phyloP scores from a whole-genome alignment of 805 yeast species.

The Starmerella vitae region DNA sequence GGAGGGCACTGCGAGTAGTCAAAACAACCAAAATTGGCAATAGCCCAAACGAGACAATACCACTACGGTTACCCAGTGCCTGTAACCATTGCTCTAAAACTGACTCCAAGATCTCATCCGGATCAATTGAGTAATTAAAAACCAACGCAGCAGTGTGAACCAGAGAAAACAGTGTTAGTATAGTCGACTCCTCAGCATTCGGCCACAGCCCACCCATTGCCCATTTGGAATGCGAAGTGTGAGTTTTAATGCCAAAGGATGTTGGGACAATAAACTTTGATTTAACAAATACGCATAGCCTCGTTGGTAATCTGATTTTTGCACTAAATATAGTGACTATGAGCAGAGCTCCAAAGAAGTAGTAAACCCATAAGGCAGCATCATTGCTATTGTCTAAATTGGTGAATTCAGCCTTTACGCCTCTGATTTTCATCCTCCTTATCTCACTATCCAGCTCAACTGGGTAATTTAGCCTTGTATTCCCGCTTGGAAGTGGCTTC shows the following conservation, averaged over 20 bases:
- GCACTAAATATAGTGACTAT: not conserved
- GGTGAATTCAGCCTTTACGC: constrained; percentile 11
- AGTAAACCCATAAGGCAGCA: constrained; percentile 10
- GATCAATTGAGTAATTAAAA: constrained; percentile 9
- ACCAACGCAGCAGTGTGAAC: constrained; percentile 8
- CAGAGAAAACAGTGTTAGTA: constrained; percentile 6
- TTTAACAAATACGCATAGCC: not conserved
- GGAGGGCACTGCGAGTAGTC: constrained; percentile 8
- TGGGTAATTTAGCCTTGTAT: constrained; percentile 1
- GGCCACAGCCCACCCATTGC: constrained; percentile 14
- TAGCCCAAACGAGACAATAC: constrained; percentile 13
- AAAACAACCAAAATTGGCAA: constrained; percentile 9
- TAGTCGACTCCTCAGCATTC: constrained; percentile 1
- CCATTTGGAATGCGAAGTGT: constrained; percentile 4
- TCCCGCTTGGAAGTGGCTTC: not conserved
- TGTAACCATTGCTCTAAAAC: constrained; percentile 6
- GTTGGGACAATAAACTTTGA: constrained; percentile 6
- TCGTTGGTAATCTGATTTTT: not conserved
- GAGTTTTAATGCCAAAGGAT: constrained; percentile 3
- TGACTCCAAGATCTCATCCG: constrained; percentile 8
- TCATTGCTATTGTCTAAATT: constrained; percentile 12
- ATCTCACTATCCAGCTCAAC: constrained; percentile 1
- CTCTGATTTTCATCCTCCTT: constrained; percentile 1
- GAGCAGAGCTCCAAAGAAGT: constrained; percentile 4
- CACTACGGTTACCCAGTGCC: constrained; percentile 13